Evolutionary conservation across 306 rosid species (phyloP), one percentile per base, ranked within the genome.

Genomic region (Abrus pulchellus): DNA sequence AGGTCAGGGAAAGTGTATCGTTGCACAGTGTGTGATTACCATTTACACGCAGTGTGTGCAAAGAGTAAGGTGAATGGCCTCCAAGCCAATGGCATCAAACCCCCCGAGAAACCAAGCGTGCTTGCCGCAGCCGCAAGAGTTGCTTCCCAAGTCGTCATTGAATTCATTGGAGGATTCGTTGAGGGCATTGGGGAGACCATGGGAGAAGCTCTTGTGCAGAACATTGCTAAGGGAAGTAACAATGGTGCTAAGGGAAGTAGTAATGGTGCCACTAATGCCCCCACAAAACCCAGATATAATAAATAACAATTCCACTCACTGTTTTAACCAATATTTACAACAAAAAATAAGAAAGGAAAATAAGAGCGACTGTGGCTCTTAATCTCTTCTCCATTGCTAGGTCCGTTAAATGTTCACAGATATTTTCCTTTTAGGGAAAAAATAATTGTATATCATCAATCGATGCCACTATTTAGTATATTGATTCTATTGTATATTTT

Each of bases 121-220:
- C 66, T 93, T 1, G 89, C 94, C 0, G 70, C 84, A 1, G 97
- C 93, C 0, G 98, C 91, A 1, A 86, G 86, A 1, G 72, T 93
- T 1, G 99, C 99, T 11, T 87, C 95, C 5, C 97, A 94, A n/a
- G 97, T 93, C 10, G 91, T 91, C 2, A 54, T 80, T 4, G 94
- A 90, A 12, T 88, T 95, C 85, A 67, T 95, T 29, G 99, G 94
- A 27, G 92, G 96, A 0, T 50, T 95, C 4, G 76, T 93, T 11
- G 98, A 93, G 82, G 98, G 98, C 27, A 49, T 95, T 40, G 99
- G 93, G 1, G 96, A 95, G 78, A 86, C 91, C 9, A 80, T 95
- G 11, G 99, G 97, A 1, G 92, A 91, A 59, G 99, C 33, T 34
- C 86, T 95, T 7, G 90, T 86, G 45, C 94, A 95, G 33, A 82